Evolutionary conservation across 306 rosid genomes (phyloP), one percentile per base, ranked within the genome.

Genomic region (Canavalia gladiata): DNA sequence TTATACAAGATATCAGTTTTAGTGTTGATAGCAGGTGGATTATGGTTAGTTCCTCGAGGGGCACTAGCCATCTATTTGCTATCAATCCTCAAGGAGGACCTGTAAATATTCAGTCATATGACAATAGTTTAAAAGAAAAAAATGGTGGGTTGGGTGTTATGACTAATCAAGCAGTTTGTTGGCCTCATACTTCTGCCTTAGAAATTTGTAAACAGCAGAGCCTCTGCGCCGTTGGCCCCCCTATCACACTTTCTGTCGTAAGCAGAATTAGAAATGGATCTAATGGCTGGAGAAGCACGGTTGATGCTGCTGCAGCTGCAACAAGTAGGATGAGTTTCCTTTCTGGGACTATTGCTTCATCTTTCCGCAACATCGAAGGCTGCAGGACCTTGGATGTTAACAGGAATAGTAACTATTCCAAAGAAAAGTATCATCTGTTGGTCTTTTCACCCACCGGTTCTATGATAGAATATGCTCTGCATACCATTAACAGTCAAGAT

Each of bases 1-100:
- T 94, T 77, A 96, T 96, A 84, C 98, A 92, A 84, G 98, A 96
- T 83, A 92, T 96, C 43, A 96, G 97, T 88, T 96, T 96, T 78
- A 93, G 99, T 72, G 81, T 83, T 25, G 99, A 93, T 88, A 96
- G 99, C 90, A 93, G 87, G 88, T 96, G 99, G 99, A 92, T 96
- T 84, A 88, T 96, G 97, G 90, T 96, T 78, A 93, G 98, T 84
- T 96, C 99, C 72, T 96, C 97, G 45, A 88, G 98, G 88, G 99
- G 99, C 62, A 96, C 99, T 30, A 87, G 89, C 88, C 99, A 96
- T 87, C 80, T 96, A 54, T 96, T 93, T 90, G 92, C 99, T 34
- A 90, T 96, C 82, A 96, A 92, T 88, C 97, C 98, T 85, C 80
- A 81, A 74, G 98, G 98, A 68, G 99, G 97, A 85, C 68, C 87